These are phyloP conservation scores for Pichia sp. DNA, from an alignment of 1,139 yeast species.

Conservation along the genomic window DNA sequence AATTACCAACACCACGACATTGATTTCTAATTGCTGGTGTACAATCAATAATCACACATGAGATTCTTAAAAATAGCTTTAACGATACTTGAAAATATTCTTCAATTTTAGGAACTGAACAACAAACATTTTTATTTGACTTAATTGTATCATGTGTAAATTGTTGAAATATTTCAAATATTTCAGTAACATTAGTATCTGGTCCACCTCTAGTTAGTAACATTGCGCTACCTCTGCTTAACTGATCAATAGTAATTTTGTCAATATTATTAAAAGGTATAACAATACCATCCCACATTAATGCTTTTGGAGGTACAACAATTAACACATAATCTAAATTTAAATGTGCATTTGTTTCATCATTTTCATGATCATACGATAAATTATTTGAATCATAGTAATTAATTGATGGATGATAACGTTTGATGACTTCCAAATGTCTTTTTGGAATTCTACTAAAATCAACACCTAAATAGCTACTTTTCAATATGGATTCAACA, in stretches of 20 bases:
- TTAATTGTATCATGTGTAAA: slow-evolving; percentile 52
- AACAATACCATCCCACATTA: slow-evolving; percentile 86
- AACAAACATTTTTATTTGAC: slow-evolving; percentile 50
- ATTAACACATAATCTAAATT: slow-evolving; percentile 57
- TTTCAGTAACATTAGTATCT: slow-evolving; percentile 37
- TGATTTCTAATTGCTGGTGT: slow-evolving; percentile 47
- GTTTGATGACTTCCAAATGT: slow-evolving; percentile 24
- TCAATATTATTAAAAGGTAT: slow-evolving; percentile 43
- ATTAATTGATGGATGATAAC: slow-evolving; percentile 14
- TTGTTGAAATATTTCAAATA: slow-evolving; percentile 43
- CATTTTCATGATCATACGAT: too few relatives aligned
- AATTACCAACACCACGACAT: slow-evolving; percentile 44
- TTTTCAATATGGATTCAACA: slow-evolving; percentile 30
- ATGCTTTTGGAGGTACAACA: slow-evolving; percentile 74
- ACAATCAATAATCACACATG: slow-evolving; percentile 61
- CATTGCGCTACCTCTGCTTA: slow-evolving; percentile 65
- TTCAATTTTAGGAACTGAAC: slow-evolving; percentile 71
- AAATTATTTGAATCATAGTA: slow-evolving; percentile 13
- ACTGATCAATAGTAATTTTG: slow-evolving; percentile 30
- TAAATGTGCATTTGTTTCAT: too few relatives aligned
- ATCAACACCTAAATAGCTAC: slow-evolving; percentile 30
- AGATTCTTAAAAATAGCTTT: slow-evolving; percentile 61
- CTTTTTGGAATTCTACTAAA: slow-evolving; percentile 26
- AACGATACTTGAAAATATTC: slow-evolving; percentile 65
- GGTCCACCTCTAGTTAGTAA: slow-evolving; percentile 63